Base-by-base conservation (phyloP, 768 basidiomycete genomes). In the Kwoniella pini region DNA sequence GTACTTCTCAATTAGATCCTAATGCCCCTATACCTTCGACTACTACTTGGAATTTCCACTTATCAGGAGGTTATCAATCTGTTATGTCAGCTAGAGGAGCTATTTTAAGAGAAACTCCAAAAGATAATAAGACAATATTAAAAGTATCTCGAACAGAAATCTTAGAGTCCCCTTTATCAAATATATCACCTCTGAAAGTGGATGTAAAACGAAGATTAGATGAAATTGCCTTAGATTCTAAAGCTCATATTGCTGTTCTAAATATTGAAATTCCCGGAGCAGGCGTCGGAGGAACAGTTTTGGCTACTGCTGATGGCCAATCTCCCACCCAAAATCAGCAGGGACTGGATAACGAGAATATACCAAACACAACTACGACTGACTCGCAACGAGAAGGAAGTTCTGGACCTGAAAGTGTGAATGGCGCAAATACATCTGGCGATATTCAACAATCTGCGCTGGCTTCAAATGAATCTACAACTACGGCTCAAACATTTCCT, bases 81-180 rank as follows among this genome's bases (percentile, higher is more conserved):
- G 94, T 96, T 68, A 88, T 96, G 86, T 82, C 86, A 54, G 87
- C 93, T 54, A 84, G 93, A 53, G 93, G 91, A 33, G 85, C 89
- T 83, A 85, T 96, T 60, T 79, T 96, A 61, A 89, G 94, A 69
- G 91, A 94, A 71, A 88, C 53, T 3, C 71, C 69, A 12, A 51
- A 65, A 30, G 78, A 92, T 88, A 88, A 89, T 77, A 88, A 90
- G 62, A 84, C 88, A 43, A 83, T 88, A 54, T 90, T 98, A 82
- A 90, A 89, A 75, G 90, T 95, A 24, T 85, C 91, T 27, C 88
- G 93, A 70, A 89, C 90, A 27, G 94, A 97, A 77, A 89, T 97
- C 60, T 86, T 98, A 50, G 92, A 96, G 78, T 86, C 87, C 24
- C 75, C 77, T 27, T 64, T 75, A 27, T 50, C 70, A 30, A 52